Evolutionary conservation across 345 rosid genomes (phyloP).

Genomic region (Geranium brycei): DNA sequence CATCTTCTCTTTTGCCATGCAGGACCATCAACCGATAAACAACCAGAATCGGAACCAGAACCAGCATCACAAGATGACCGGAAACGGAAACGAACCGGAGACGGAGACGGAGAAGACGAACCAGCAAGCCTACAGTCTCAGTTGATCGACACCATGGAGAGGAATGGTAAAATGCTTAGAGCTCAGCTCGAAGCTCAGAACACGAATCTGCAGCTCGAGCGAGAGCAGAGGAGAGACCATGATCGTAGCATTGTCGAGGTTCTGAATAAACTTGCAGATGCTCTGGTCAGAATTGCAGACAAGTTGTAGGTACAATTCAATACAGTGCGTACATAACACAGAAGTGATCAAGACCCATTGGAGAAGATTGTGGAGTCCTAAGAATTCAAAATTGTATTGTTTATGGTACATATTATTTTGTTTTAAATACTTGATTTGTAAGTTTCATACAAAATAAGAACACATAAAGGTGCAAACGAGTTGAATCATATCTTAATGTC

Average conservation of each 20-base stretch:
- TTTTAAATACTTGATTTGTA: too few species aligned
- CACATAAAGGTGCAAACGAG: too few species aligned
- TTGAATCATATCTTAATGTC: too few species aligned
- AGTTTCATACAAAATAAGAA: too few species aligned
- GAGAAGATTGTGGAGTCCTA: too few species aligned
- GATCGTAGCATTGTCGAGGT: slow-evolving; percentile 10
- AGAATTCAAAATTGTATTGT: too few species aligned
- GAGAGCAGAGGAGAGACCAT: slow-evolving; percentile 14
- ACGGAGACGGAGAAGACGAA: slow-evolving; percentile 8
- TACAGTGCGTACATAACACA: too few species aligned
- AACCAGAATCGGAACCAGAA: slow-evolving; percentile 7
- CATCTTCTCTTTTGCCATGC: neutral
- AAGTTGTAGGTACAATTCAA: slow-evolving; percentile 8
- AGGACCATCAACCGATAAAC: slow-evolving; percentile 9
- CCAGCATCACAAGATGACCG: slow-evolving; percentile 9
- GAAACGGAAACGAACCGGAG: slow-evolving; percentile 12
- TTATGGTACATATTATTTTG: too few species aligned
- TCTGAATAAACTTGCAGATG: slow-evolving; percentile 18
- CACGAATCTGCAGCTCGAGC: slow-evolving; percentile 13
- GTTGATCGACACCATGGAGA: slow-evolving; percentile 12
- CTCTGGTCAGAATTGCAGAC: slow-evolving; percentile 16
- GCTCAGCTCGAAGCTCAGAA: slow-evolving; percentile 18
- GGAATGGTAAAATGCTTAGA: slow-evolving; percentile 12
- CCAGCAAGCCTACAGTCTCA: slow-evolving; percentile 2
- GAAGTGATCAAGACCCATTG: too few species aligned